Conservation (phyloP, 1,139 yeast species). For the Taphrina flavorubra region DNA sequence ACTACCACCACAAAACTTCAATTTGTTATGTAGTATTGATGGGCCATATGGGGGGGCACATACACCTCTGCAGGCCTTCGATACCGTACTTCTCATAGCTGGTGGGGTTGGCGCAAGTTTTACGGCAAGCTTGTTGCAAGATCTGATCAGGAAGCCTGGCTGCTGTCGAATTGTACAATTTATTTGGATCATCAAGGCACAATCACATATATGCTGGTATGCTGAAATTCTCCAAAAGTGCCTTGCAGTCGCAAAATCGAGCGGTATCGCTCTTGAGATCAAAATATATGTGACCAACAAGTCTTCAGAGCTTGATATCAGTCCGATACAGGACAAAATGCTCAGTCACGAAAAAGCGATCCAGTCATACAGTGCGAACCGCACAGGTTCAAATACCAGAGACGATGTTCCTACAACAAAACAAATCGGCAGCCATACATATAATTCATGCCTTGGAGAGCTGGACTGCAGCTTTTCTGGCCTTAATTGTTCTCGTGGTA, state of each 20-base stretch:
- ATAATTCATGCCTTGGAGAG: too few species aligned
- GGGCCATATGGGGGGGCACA: constrained; percentile 47
- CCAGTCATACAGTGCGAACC: not conserved
- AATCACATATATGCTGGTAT: constrained; percentile 37
- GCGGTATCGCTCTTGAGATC: not conserved
- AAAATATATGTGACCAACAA: constrained; percentile 15
- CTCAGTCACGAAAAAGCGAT: not conserved
- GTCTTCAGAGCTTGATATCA: not conserved
- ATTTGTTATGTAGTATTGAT: constrained; percentile 45
- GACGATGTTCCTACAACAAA: not conserved
- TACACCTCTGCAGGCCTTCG: constrained; percentile 43
- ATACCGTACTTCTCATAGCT: constrained; percentile 44
- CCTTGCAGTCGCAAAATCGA: not conserved
- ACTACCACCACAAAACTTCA: not conserved
- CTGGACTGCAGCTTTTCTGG: not conserved
- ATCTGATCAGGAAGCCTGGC: constrained; percentile 25
- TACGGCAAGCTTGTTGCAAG: constrained; percentile 42
- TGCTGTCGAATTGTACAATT: constrained; percentile 39
- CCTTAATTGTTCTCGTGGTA: not conserved
- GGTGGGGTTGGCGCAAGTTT: constrained; percentile 47
- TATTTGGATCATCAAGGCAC: constrained; percentile 44
- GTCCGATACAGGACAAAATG: not conserved
- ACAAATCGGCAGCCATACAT: not conserved
- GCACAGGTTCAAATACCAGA: not conserved
- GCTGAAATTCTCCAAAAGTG: constrained; percentile 15